Base-by-base conservation (phyloP, 352 stramenopile genomes). In the Pythium phragmiticola region DNA sequence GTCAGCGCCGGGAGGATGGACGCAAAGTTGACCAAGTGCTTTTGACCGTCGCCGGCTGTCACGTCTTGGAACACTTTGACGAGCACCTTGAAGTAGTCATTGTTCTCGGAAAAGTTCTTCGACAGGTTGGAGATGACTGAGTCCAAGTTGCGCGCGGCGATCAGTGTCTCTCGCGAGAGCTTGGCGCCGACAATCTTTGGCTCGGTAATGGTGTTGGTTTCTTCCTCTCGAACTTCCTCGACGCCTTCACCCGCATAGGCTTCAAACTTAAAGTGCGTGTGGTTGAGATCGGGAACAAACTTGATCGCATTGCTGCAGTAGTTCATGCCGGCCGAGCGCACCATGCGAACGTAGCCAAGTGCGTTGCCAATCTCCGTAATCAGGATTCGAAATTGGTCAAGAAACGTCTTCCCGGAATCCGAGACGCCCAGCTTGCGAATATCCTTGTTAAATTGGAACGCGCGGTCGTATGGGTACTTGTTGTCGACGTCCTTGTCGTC, bases 361-460 rank as follows among this genome's bases (percentile, higher is more conserved):
- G 92, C 90, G 72, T 98, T 98, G 21, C 92, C 92, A 46, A 98
- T 97, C 60, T 97, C 88, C 2, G 90, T 97, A 39, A 98, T 95
- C 13, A 97, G 69, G 63, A 94, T 82, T 42, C 92, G 82, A 62
- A 97, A 97, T 56, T 95, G 85, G 65, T 97, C 90, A 23, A 98
- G 63, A 53, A 96, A 97, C 3, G 87, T 96, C 58, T 90, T 88
- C 3, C 87, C 89, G 14, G 84, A 84, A 66, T 95, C 87, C 0
- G 87, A 94, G 7, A 95, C 82, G 17, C 87, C 87, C 23, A 95
- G 61, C 50, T 95, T 92, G 41, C 87, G 82, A 37, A 95, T 95
- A 59, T 95, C 87, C 66, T 97, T 95, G 68, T 96, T 92, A 70
- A 98, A 98, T 59, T 90, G 82, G 67, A 96, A 93, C 3, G 94